Conservation (phyloP, 2,329 filamentous ascomycete species). For the Pestalotiopsis sp. region DNA sequence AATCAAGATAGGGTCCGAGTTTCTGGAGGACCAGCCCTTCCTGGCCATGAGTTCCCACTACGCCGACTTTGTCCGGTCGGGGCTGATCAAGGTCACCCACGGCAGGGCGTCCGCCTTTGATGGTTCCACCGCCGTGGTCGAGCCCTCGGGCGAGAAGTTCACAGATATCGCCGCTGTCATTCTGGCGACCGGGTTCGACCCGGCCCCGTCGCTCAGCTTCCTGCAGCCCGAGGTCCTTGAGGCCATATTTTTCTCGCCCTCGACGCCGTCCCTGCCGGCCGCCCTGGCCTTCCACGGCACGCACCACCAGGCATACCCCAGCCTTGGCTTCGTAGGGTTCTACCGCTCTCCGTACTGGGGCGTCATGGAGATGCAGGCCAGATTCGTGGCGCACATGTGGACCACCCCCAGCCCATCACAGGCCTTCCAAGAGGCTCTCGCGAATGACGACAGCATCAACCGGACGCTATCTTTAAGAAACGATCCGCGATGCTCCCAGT, state of each 20-base stretch:
- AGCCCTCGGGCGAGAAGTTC: slow-evolving; percentile 38
- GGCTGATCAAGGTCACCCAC: slow-evolving; percentile 54
- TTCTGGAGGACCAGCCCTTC: slow-evolving; percentile 59
- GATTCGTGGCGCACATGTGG: slow-evolving; percentile 68
- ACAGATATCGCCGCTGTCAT: slow-evolving; percentile 68
- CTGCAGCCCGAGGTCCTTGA: slow-evolving; percentile 59
- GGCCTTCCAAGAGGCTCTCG: slow-evolving; percentile 42
- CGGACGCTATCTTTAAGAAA: slow-evolving; percentile 53
- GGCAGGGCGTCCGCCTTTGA: slow-evolving; percentile 48
- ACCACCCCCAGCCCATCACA: slow-evolving; percentile 26
- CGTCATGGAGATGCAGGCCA: slow-evolving; percentile 84
- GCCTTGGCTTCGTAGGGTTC: slow-evolving; percentile 79
- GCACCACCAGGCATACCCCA: slow-evolving; percentile 60
- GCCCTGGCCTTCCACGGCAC: slow-evolving; percentile 71
- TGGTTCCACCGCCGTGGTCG: slow-evolving; percentile 38
- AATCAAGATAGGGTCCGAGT: slow-evolving; percentile 40
- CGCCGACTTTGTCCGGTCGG: slow-evolving; percentile 71
- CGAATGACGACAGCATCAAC: slow-evolving; percentile 45
- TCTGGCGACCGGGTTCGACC: slow-evolving; percentile 75
- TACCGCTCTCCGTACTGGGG: slow-evolving; percentile 87
- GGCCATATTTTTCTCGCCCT: slow-evolving; percentile 59
- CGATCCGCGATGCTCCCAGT: slow-evolving; percentile 63
- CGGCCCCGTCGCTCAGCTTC: slow-evolving; percentile 65
- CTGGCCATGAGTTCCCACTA: slow-evolving; percentile 75
- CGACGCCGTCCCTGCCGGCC: slow-evolving; percentile 60